Percentiles rank a stretch among this genome's conserved stretches.
Conservation (phyloP, 2,329 filamentous ascomycete species). For the Exophiala dermatitidis region DNA sequence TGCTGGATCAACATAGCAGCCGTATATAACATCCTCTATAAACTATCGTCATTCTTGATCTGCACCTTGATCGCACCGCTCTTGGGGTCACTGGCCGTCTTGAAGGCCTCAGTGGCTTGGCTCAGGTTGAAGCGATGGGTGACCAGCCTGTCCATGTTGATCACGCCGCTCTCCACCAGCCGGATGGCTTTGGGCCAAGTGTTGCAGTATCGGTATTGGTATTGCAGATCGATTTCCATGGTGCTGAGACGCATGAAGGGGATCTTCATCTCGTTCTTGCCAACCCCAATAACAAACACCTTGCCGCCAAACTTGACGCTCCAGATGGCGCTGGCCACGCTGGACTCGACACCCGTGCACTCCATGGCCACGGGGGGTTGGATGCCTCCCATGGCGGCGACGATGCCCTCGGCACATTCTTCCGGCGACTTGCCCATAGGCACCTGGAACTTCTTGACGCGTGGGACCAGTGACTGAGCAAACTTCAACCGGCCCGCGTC, state of each 20-base stretch:
- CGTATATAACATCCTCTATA: conserved; percentile 5
- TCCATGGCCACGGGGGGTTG: conserved; percentile 79
- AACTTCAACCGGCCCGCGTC: conserved; percentile 78
- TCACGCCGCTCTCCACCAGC: conserved; percentile 72
- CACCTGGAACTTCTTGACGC: conserved; percentile 63
- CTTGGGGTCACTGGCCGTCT: conserved; percentile 78
- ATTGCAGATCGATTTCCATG: conserved; percentile 86
- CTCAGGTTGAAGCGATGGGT: conserved; percentile 83
- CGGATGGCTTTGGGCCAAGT: conserved; percentile 93
- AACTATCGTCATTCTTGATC: conserved; percentile 58
- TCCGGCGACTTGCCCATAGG: conserved; percentile 47
- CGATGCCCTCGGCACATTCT: conserved; percentile 61
- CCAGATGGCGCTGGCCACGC: conserved; percentile 78
- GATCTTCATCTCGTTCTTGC: conserved; percentile 89
- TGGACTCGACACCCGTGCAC: conserved; percentile 91
- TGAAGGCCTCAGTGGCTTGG: conserved; percentile 81
- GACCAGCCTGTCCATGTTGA: conserved; percentile 73
- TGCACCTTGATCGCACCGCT: conserved; percentile 97
- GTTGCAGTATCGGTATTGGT: conserved; percentile 94
- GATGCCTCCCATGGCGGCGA: conserved; percentile 65
- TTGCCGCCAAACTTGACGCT: conserved; percentile 90
- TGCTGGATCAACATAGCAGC: too few species aligned
- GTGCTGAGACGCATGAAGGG: conserved; percentile 92
- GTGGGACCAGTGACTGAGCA: conserved; percentile 73
- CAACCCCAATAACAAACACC: conserved; percentile 93